phyloP scores from a whole-genome alignment of 2,329 filamentous ascomycete species.

The Laburnicola sp. region DNA sequence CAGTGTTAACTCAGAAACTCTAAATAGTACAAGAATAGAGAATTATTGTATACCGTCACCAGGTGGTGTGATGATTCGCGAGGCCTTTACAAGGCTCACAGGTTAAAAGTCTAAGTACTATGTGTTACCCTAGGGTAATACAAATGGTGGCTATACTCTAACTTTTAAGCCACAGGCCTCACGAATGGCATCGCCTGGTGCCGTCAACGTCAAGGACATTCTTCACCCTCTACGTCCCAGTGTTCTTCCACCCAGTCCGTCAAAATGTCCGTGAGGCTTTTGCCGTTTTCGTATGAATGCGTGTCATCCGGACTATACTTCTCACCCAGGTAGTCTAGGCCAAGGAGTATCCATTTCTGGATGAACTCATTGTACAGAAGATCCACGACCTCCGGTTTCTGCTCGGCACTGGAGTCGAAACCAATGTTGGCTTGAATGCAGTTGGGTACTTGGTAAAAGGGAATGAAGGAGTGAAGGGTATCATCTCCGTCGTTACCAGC shows the following conservation, averaged over 20 bases:
- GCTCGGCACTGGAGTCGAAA: constrained; percentile 56
- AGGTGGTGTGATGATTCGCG: too few species aligned
- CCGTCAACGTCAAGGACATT: constrained; percentile 14
- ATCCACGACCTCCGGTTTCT: constrained; percentile 73
- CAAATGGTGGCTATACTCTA: too few species aligned
- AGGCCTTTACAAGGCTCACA: too few species aligned
- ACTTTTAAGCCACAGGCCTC: too few species aligned
- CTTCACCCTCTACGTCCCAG: constrained; percentile 48
- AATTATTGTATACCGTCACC: too few species aligned
- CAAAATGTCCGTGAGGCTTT: constrained; percentile 61
- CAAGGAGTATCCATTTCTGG: constrained; percentile 76
- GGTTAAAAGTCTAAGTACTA: too few species aligned
- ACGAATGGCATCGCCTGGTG: too few species aligned
- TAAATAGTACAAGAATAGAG: too few species aligned
- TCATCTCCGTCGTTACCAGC: constrained; percentile 85
- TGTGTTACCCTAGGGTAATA: too few species aligned
- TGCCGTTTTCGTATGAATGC: constrained; percentile 55
- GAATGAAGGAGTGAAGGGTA: constrained; percentile 75
- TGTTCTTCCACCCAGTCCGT: constrained; percentile 61
- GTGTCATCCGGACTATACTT: constrained; percentile 56
- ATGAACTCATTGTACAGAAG: constrained; percentile 92
- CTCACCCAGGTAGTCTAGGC: constrained; percentile 65
- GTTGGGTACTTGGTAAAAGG: constrained; percentile 79
- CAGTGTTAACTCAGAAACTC: too few species aligned
- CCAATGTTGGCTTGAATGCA: constrained; percentile 71